phyloP scores from a whole-genome alignment of 176 grass and related monocot genomes.

The Cenchrus purpureus region DNA sequence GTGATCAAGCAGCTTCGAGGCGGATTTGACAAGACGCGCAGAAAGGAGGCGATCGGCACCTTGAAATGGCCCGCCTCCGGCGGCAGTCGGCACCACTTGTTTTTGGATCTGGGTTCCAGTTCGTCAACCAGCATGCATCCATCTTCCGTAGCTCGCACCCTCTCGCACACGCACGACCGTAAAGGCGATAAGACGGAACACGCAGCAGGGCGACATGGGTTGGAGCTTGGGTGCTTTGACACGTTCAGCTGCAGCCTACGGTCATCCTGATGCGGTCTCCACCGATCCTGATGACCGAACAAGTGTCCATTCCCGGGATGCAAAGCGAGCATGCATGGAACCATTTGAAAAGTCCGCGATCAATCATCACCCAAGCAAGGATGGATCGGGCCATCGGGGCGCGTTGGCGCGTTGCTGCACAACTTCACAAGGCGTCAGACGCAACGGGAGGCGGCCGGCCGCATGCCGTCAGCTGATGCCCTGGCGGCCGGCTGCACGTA shows the following conservation, averaged over 20 bases:
- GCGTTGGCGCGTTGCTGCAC: background rate
- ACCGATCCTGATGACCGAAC: background rate
- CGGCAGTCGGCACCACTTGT: background rate
- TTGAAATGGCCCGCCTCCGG: constrained; percentile 1
- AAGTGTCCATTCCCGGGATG: background rate
- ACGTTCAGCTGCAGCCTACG: background rate
- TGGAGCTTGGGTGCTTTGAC: background rate
- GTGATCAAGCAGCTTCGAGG: background rate
- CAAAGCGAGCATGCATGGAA: background rate
- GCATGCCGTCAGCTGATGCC: background rate
- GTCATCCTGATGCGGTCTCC: background rate
- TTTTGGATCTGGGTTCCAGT: background rate
- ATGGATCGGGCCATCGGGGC: background rate
- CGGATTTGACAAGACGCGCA: constrained; percentile 25
- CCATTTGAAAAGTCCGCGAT: constrained; percentile 8
- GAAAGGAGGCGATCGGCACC: background rate
- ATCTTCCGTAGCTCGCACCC: background rate
- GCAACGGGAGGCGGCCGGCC: background rate
- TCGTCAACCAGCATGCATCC: background rate
- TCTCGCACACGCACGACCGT: background rate
- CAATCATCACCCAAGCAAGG: too few species aligned
- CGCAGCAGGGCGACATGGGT: constrained; percentile 19
- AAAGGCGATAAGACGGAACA: background rate
- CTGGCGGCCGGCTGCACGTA: background rate
- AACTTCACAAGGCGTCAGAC: background rate